Evolutionary conservation across 1,284 basidiomycete species (phyloP).

Genomic region (Cystobasidiaceae sp.): DNA sequence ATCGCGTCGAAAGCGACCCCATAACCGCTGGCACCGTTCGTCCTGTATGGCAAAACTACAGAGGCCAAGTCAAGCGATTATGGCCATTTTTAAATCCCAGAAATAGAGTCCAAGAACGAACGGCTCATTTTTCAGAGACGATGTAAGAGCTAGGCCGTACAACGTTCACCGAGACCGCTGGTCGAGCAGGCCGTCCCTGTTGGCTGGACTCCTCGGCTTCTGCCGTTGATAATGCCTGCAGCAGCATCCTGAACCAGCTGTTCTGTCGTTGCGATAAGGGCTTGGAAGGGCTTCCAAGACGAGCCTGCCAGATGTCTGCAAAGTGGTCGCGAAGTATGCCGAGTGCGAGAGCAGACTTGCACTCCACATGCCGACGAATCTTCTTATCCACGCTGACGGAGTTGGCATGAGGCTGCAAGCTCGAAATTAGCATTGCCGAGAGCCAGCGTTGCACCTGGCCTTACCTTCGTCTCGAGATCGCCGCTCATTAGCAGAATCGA

Average conservation of each 20-base stretch:
- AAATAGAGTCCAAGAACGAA: no score
- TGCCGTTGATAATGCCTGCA: constrained; percentile 4
- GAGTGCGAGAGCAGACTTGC: constrained; percentile 72
- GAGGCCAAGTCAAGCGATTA: no score
- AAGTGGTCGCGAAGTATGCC: constrained; percentile 71
- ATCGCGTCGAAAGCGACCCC: no score
- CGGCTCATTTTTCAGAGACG: background rate
- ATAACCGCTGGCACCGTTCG: no score
- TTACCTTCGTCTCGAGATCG: constrained; percentile 73
- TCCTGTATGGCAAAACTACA: no score
- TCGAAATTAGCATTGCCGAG: background rate
- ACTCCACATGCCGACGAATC: constrained; percentile 64
- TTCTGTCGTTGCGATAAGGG: background rate
- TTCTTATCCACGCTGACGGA: constrained; percentile 78
- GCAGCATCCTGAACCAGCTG: constrained; percentile 11
- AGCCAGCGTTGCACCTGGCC: background rate
- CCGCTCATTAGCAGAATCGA: constrained; percentile 82
- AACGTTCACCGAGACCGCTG: constrained; percentile 16
- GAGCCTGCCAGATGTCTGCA: constrained; percentile 57
- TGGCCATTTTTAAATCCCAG: no score
- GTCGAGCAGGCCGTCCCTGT: background rate
- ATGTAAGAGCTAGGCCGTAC: background rate
- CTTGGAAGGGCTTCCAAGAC: constrained; percentile 1
- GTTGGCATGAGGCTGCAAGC: constrained; percentile 61
- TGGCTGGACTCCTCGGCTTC: background rate